A percentile compares a stretch with the other conserved stretches of the same genome.
phyloP scores from a whole-genome alignment of 2,329 filamentous ascomycete species.

The Aspergillus chevalieri region DNA sequence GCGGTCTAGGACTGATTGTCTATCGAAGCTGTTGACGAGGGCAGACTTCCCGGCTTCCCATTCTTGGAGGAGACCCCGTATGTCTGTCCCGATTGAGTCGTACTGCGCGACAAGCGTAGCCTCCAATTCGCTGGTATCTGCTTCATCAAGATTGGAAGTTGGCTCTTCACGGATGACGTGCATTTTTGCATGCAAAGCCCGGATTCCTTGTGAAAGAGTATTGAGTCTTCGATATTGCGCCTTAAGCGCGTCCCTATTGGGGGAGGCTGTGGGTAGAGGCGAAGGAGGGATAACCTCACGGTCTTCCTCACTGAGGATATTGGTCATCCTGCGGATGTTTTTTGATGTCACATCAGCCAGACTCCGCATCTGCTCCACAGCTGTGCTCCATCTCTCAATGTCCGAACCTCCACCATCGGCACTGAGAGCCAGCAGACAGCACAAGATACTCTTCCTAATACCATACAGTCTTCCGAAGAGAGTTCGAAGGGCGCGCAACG shows the following conservation, averaged over 20 bases:
- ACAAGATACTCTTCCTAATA: conserved; percentile 77
- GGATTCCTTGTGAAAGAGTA: conserved; percentile 81
- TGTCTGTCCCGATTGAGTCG: conserved; percentile 84
- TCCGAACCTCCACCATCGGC: conserved; percentile 72
- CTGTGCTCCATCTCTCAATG: conserved; percentile 69
- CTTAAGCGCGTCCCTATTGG: conserved; percentile 75
- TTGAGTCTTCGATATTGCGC: conserved; percentile 83
- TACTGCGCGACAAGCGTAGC: conserved; percentile 80
- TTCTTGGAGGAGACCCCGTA: conserved; percentile 71
- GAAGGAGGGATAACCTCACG: conserved; percentile 52
- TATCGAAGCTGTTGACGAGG: conserved; percentile 72
- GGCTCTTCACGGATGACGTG: conserved; percentile 87
- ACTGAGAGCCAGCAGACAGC: conserved; percentile 80
- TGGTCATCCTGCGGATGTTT: conserved; percentile 60
- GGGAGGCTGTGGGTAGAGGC: conserved; percentile 60
- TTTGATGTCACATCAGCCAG: conserved; percentile 57
- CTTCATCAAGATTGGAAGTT: conserved; percentile 68
- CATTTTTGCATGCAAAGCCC: conserved; percentile 89
- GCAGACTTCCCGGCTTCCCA: conserved; percentile 87
- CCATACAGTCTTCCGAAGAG: conserved; percentile 74
- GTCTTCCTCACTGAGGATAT: conserved; percentile 72
- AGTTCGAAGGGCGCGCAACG: conserved; percentile 73
- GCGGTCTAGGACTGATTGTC: conserved; percentile 61
- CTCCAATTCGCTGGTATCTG: conserved; percentile 64
- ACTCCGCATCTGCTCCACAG: conserved; percentile 65